Conservation (phyloP, 2,329 filamentous ascomycete genomes). For the Nemania diffusa region DNA sequence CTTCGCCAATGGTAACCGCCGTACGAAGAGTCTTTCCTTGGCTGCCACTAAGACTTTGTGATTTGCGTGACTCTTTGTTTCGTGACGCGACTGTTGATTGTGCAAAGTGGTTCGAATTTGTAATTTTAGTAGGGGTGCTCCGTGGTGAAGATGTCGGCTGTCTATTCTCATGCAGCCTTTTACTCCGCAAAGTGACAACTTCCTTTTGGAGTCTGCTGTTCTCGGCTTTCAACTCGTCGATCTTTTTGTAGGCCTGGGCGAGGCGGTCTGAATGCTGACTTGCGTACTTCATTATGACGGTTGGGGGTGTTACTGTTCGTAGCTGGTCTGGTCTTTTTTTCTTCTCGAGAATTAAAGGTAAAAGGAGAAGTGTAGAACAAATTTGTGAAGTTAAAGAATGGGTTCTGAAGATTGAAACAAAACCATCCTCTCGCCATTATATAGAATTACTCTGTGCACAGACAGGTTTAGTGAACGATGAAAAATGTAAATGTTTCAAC, state of each 20-base stretch:
- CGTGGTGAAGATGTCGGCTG: background rate
- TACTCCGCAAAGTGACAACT: background rate
- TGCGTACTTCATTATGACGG: constrained; percentile 6
- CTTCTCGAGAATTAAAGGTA: too few relatives aligned
- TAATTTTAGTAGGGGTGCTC: background rate
- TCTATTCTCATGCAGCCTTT: too few relatives aligned
- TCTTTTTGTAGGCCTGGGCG: background rate
- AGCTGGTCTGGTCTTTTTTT: too few relatives aligned
- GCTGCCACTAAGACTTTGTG: background rate
- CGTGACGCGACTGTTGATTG: background rate
- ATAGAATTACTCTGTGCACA: too few relatives aligned
- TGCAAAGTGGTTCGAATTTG: background rate
- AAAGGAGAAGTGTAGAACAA: too few relatives aligned
- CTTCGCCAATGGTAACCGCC: too few relatives aligned
- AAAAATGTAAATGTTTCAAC: too few relatives aligned
- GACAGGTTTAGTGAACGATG: too few relatives aligned
- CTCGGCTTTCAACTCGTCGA: background rate
- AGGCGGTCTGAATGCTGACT: constrained; percentile 3
- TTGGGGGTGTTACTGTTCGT: too few relatives aligned
- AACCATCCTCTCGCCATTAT: too few relatives aligned
- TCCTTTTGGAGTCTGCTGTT: background rate
- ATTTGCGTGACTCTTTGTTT: background rate
- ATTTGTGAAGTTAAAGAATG: too few relatives aligned
- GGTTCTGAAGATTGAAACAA: too few relatives aligned
- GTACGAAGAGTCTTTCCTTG: background rate